Percentiles rank a stretch among this genome's conserved stretches.
These are phyloP conservation scores for Saussurea involucrata DNA, from an alignment of 129 eudicot species.

Conservation along the genomic window DNA sequence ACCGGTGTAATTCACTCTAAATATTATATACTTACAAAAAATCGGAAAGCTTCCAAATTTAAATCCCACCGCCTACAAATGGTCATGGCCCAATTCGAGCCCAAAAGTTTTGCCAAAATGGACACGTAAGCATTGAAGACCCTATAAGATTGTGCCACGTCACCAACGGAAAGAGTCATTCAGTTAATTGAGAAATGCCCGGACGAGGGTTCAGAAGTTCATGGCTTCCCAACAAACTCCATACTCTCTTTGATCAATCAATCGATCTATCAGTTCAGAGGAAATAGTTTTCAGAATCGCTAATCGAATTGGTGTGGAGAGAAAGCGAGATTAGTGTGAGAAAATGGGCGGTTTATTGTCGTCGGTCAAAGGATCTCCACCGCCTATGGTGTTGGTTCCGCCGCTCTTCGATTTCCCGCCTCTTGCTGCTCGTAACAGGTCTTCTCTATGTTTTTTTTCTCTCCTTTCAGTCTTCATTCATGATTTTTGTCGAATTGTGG, in stretches of 20 bases:
- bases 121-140: conserved; percentile 1
- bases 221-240: conserved; percentile 29
- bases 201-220: conserved; percentile 39
- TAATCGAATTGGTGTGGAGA: not conserved
- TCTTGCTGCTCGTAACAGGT: conserved; percentile 94
- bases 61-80: not conserved
- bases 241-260: not conserved
- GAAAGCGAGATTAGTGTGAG: not conserved
- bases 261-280: not conserved
- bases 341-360: conserved; percentile 65
- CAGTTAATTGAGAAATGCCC: conserved; percentile 33
- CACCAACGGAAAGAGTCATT: conserved; percentile 34
- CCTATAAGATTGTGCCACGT: conserved; percentile 22
- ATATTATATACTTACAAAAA: no score
- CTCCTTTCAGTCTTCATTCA: not conserved
- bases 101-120: not conserved
- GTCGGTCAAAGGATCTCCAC: conserved; percentile 48
- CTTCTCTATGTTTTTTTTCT: not conserved
- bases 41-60: no score
- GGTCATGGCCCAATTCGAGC: not conserved
- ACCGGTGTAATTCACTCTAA: no score
- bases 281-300: conserved; percentile 6
- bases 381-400: conserved; percentile 95
- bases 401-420: conserved; percentile 99
- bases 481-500: not conserved